Percentiles rank a stretch among this genome's conserved stretches.
phyloP scores from a whole-genome alignment of 768 basidiomycete species.

The Calocybe indica region DNA sequence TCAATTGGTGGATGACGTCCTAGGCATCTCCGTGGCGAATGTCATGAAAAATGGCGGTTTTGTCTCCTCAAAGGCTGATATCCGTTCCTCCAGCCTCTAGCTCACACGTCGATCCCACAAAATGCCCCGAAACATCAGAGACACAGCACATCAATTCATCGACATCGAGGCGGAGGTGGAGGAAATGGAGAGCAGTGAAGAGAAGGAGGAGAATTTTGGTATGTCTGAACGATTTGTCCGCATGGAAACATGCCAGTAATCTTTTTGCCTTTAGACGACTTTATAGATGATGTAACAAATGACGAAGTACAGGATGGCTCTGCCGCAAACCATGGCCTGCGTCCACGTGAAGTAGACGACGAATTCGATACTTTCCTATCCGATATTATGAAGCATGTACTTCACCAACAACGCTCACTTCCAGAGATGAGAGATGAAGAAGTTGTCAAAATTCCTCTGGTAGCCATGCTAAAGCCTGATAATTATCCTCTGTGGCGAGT shows the following conservation, averaged over 20 bases:
- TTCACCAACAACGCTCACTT: too few relatives aligned
- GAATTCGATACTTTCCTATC: background rate
- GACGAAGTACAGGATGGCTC: background rate
- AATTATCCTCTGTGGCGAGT: too few relatives aligned
- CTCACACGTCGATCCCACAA: too few relatives aligned
- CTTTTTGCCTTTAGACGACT: constrained; percentile 1
- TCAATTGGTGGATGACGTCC: too few relatives aligned
- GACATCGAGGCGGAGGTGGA: constrained; percentile 1
- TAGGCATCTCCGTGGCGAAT: too few relatives aligned
- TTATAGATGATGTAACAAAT: constrained; percentile 1
- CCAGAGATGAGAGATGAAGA: too few relatives aligned
- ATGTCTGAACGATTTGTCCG: background rate
- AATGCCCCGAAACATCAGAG: background rate
- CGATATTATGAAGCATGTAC: too few relatives aligned
- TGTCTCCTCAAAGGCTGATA: too few relatives aligned
- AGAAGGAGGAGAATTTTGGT: constrained; percentile 1
- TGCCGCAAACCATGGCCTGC: background rate
- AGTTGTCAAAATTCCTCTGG: too few relatives aligned
- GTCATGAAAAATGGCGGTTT: too few relatives aligned
- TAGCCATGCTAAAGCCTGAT: too few relatives aligned
- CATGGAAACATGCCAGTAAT: background rate
- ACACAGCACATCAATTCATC: background rate
- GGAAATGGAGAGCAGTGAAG: background rate
- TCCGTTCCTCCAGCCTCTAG: too few relatives aligned
- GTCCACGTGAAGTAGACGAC: background rate